Evolutionary conservation across 495 filamentous ascomycete species (phyloP).

Genomic region (Penicillium nucicola): DNA sequence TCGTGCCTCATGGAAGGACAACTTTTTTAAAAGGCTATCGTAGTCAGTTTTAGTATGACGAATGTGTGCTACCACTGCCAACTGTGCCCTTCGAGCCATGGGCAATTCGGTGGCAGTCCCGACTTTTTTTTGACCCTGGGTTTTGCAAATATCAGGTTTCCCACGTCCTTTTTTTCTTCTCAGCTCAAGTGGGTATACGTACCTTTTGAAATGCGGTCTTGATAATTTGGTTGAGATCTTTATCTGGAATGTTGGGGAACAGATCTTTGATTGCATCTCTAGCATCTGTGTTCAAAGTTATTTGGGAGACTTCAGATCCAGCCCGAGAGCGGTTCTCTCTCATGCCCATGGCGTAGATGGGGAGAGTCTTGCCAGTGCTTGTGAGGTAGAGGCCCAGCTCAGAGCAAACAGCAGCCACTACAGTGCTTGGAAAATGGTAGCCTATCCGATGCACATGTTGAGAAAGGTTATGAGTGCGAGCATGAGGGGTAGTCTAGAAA

Average conservation of each 20-base stretch:
- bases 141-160: constrained; percentile 15
- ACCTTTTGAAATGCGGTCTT: constrained; percentile 83
- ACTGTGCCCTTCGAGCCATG: constrained; percentile 71
- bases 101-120: constrained; percentile 65
- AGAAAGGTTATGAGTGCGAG: constrained; percentile 50
- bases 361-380: constrained; percentile 39
- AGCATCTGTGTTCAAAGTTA: constrained; percentile 68
- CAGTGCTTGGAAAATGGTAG: constrained; percentile 65
- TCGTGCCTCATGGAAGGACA: constrained; percentile 65
- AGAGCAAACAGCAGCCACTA: constrained; percentile 54
- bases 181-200: constrained; percentile 19
- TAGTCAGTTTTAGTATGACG: constrained; percentile 85
- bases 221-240: constrained; percentile 74
- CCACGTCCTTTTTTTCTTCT: constrained; percentile 6
- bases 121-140: constrained; percentile 56
- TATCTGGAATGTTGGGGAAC: constrained; percentile 80
- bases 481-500: constrained; percentile 43
- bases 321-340: constrained; percentile 8
- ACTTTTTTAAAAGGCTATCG: constrained; percentile 67
- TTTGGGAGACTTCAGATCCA: constrained; percentile 46
- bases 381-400: constrained; percentile 42
- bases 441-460: constrained; percentile 74
- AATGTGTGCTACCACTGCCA: constrained; percentile 84
- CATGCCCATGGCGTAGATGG: constrained; percentile 24
- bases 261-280: constrained; percentile 72